Conservation (phyloP, 805 yeast species). For the Ogataea chonburiensis region DNA sequence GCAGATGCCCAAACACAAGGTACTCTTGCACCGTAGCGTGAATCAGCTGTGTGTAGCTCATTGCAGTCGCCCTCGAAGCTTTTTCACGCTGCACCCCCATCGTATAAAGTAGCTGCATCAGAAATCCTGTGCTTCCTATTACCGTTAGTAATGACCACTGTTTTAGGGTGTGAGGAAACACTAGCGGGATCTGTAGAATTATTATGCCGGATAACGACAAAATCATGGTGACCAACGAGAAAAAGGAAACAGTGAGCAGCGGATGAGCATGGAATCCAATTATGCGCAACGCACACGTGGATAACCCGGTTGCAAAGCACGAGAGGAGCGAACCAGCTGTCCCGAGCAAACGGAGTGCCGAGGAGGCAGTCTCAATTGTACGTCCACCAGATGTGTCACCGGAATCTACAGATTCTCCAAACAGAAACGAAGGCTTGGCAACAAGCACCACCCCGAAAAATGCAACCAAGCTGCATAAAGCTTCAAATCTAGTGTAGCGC, state of each 20-base stretch:
- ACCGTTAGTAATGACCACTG: slow-evolving; percentile 66
- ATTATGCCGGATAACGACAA: slow-evolving; percentile 53
- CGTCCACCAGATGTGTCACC: slow-evolving; percentile 21
- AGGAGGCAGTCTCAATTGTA: slow-evolving; percentile 49
- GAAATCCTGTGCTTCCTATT: slow-evolving; percentile 77
- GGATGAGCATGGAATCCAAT: slow-evolving; percentile 83
- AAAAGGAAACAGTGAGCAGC: slow-evolving; percentile 72
- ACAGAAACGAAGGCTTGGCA: slow-evolving; percentile 75
- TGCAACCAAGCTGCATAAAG: slow-evolving; percentile 64
- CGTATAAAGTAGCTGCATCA: slow-evolving; percentile 76
- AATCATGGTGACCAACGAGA: slow-evolving; percentile 59
- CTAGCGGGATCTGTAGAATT: slow-evolving; percentile 51
- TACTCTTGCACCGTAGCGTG: slow-evolving; percentile 79
- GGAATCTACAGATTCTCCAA: slow-evolving; percentile 39
- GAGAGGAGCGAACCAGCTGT: slow-evolving; percentile 63
- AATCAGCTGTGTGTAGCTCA: slow-evolving; percentile 73
- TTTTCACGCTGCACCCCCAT: slow-evolving; percentile 80
- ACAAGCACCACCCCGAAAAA: slow-evolving; percentile 74
- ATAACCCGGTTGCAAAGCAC: slow-evolving; percentile 65
- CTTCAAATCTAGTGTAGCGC: slow-evolving; percentile 63
- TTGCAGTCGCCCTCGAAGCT: slow-evolving; percentile 73
- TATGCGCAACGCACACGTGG: slow-evolving; percentile 67
- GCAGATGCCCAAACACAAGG: slow-evolving; percentile 68
- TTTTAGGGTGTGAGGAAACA: slow-evolving; percentile 53
- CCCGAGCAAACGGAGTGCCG: slow-evolving; percentile 57